Conservation (phyloP, 352 stramenopile genomes). For the Globisporangium nunn region DNA sequence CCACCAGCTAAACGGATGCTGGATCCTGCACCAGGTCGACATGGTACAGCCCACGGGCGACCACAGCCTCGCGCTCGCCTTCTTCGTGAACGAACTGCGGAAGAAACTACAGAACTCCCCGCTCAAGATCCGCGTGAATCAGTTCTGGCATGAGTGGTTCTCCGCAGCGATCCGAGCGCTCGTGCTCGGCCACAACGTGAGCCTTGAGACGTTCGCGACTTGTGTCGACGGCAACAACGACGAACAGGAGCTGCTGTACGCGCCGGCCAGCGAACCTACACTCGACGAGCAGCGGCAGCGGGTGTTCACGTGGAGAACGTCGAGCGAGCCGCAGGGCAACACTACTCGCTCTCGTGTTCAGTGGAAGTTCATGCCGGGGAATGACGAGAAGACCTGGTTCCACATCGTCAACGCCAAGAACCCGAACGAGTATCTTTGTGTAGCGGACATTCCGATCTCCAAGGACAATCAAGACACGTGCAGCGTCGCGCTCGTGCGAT, state of each 20-base stretch:
- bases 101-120: slow-evolving; percentile 4
- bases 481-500: slow-evolving; percentile 1
- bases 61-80: slow-evolving; percentile 7
- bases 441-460: neutral
- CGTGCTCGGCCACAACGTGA: slow-evolving; percentile 4
- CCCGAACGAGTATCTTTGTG: slow-evolving; percentile 4
- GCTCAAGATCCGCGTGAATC: slow-evolving; percentile 8
- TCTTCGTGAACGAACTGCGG: slow-evolving; percentile 7
- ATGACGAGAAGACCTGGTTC: slow-evolving; percentile 8
- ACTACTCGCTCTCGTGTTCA: neutral
- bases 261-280: neutral
- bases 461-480: neutral
- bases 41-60: slow-evolving; percentile 1
- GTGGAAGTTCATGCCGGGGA: slow-evolving; percentile 1
- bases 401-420: slow-evolving; percentile 7
- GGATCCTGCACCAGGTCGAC: slow-evolving; percentile 7
- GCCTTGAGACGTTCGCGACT: neutral
- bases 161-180: slow-evolving; percentile 2
- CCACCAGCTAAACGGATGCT: slow-evolving; percentile 7
- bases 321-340: neutral
- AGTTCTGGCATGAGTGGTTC: slow-evolving; percentile 9
- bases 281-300: neutral
- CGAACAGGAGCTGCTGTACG: slow-evolving; percentile 1
- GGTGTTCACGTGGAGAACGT: slow-evolving; percentile 4
- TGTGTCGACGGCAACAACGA: neutral